Conservation (phyloP, 495 filamentous ascomycete species). For the Trichoderma gamsii region DNA sequence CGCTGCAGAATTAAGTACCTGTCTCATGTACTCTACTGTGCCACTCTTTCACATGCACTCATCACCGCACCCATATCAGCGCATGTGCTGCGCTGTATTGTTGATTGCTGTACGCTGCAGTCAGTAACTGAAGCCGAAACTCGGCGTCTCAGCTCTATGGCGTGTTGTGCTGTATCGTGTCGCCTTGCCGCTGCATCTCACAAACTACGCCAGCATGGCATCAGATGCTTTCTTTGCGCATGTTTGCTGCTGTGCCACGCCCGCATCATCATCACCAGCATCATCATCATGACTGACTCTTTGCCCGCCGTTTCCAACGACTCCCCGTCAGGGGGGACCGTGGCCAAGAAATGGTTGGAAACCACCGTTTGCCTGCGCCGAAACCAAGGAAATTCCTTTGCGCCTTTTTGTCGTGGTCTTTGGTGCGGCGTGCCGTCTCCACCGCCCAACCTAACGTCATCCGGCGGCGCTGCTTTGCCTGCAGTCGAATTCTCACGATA, state of each 20-base stretch:
- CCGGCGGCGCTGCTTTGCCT: neutral
- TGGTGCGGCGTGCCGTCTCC: neutral
- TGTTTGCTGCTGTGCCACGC: neutral
- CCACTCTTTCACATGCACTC: too few relatives aligned
- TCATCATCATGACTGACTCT: slow-evolving; percentile 1
- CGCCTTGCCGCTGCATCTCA: too few relatives aligned
- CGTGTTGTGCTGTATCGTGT: neutral
- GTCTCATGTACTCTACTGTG: too few relatives aligned
- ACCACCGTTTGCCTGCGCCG: neutral
- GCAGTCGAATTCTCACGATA: neutral
- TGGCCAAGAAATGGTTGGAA: neutral
- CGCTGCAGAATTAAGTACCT: too few relatives aligned
- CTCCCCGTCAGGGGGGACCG: neutral
- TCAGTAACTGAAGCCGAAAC: too few relatives aligned
- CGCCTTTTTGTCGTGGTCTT: neutral
- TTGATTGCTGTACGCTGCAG: too few relatives aligned
- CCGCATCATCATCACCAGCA: neutral
- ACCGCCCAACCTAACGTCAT: slow-evolving; percentile 2
- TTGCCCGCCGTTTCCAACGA: neutral
- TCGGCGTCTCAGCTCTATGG: neutral
- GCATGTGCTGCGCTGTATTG: too few relatives aligned
- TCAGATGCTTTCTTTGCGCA: too few relatives aligned
- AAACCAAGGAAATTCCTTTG: neutral
- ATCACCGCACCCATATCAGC: too few relatives aligned
- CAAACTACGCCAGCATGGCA: too few relatives aligned